phyloP scores from a whole-genome alignment of 306 rosid genomes.

The Prosopis cineraria region DNA sequence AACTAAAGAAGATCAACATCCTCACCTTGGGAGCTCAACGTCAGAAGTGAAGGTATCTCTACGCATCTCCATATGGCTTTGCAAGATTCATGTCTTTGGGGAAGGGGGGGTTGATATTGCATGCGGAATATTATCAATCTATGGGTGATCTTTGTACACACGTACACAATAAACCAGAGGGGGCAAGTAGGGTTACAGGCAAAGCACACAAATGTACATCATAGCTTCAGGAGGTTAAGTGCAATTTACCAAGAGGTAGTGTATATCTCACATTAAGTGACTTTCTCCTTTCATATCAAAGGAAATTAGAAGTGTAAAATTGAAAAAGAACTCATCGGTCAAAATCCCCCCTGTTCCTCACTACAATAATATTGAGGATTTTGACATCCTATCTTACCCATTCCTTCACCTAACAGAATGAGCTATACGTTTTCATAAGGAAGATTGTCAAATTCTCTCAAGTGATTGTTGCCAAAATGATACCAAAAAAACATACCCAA shows the following conservation, averaged over 20 bases:
- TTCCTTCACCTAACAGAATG: neutral
- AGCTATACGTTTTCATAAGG: neutral
- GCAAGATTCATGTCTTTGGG: too few species aligned
- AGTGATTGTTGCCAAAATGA: too few species aligned
- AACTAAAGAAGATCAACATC: slow-evolving; percentile 64
- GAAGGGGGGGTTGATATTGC: too few species aligned
- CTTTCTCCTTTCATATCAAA: neutral
- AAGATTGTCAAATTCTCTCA: neutral
- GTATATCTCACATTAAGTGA: too few species aligned
- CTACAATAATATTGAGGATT: neutral
- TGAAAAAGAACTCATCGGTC: too few species aligned
- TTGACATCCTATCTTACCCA: neutral
- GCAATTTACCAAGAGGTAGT: neutral
- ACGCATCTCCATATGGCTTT: neutral
- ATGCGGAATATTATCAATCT: too few species aligned
- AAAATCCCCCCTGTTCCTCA: neutral
- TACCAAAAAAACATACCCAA: too few species aligned
- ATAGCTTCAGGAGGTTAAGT: neutral
- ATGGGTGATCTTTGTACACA: neutral
- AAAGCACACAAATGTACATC: neutral
- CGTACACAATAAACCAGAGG: neutral
- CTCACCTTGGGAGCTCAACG: slow-evolving; percentile 53
- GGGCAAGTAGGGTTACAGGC: neutral
- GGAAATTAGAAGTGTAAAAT: neutral
- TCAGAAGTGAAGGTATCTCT: slow-evolving; percentile 83